phyloP scores from a whole-genome alignment of 495 filamentous ascomycete genomes.

The Trichocladium antarcticum region DNA sequence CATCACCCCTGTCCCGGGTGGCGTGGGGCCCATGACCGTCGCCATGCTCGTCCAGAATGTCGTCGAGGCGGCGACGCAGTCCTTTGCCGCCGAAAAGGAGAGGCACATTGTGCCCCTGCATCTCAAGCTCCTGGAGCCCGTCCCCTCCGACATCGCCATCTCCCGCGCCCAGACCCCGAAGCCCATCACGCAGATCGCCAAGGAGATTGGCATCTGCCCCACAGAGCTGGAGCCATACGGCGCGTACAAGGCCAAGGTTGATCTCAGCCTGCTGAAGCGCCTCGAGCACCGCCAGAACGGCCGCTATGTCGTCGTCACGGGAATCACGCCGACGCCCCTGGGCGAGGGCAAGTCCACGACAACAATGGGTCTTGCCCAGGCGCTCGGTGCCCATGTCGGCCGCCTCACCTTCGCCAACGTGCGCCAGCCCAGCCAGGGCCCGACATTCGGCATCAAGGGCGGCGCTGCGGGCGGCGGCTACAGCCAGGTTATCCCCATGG shows the following conservation, averaged over 20 bases:
- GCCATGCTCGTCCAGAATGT: slow-evolving; percentile 96
- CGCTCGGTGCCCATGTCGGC: slow-evolving; percentile 79
- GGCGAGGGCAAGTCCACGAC: slow-evolving; percentile 98
- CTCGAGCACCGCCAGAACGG: slow-evolving; percentile 80
- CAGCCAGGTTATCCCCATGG: slow-evolving; percentile 98
- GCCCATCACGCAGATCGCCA: slow-evolving; percentile 67
- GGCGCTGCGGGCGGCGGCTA: slow-evolving; percentile 95
- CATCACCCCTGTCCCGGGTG: slow-evolving; percentile 93
- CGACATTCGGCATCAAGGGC: slow-evolving; percentile 97
- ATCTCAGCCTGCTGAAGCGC: slow-evolving; percentile 66
- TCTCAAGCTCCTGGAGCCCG: slow-evolving; percentile 59
- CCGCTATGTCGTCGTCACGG: slow-evolving; percentile 80
- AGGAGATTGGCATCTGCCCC: slow-evolving; percentile 74
- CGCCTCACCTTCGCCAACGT: slow-evolving; percentile 92
- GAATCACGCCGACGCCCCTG: slow-evolving; percentile 94
- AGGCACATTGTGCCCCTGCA: slow-evolving; percentile 68
- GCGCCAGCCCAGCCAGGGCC: slow-evolving; percentile 90
- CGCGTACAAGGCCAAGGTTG: slow-evolving; percentile 88
- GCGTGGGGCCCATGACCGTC: slow-evolving; percentile 96
- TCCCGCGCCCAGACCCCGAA: slow-evolving; percentile 85
- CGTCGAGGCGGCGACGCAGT: slow-evolving; percentile 65
- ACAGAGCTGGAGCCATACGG: slow-evolving; percentile 92
- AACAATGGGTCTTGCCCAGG: slow-evolving; percentile 91
- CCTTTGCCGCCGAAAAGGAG: slow-evolving; percentile 70
- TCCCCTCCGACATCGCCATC: slow-evolving; percentile 89